A percentile compares a stretch with the other conserved stretches of the same genome.
phyloP scores from a whole-genome alignment of 441 rosid genomes.

The Monsonia emarginata region DNA sequence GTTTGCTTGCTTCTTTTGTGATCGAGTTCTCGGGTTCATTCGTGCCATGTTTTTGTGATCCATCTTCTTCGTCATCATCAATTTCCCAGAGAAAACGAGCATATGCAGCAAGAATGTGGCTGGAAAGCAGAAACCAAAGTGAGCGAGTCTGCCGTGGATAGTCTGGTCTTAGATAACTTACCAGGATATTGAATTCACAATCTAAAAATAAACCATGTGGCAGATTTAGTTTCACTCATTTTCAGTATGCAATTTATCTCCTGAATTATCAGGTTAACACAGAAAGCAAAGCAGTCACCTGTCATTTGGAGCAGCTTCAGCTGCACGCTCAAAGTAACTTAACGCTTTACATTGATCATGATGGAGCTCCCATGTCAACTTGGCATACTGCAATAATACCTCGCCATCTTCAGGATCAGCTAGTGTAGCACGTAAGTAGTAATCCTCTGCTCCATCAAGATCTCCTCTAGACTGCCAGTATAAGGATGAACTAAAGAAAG shows the following conservation, averaged over 20 bases:
- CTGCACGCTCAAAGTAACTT: conserved; percentile 52
- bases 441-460: conserved; percentile 60
- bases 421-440: conserved; percentile 46
- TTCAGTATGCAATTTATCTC: not conserved
- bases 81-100: conserved; percentile 79
- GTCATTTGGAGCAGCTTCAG: conserved; percentile 51
- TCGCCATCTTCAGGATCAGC: conserved; percentile 60
- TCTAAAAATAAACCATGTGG: not conserved
- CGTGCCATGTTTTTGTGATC: conserved; percentile 12
- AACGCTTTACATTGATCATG: conserved; percentile 47
- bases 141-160: not conserved
- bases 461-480: conserved; percentile 54
- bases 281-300: conserved; percentile 31
- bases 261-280: not conserved
- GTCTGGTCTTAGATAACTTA: not conserved
- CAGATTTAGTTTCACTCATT: not conserved
- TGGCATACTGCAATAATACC: conserved; percentile 49
- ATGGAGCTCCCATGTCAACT: conserved; percentile 59
- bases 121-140: conserved; percentile 23
- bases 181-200: not conserved
- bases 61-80: conserved; percentile 32
- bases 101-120: conserved; percentile 67
- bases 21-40: conserved; percentile 7
- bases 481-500: not conserved
- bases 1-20: conserved; percentile 13